Conservation (phyloP, 140 eudicot species). For the Flaveria floridana region DNA sequence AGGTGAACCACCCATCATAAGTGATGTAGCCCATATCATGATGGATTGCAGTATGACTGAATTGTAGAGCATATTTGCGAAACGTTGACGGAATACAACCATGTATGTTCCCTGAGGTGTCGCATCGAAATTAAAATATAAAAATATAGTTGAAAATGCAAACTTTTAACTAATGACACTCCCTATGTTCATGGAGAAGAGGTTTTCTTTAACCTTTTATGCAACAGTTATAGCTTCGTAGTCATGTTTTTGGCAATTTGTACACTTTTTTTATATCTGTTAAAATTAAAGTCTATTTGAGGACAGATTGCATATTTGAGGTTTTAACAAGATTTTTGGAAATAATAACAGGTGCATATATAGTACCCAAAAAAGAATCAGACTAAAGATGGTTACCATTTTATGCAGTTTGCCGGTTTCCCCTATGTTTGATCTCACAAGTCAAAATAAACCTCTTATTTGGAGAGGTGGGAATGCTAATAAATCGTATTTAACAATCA, state of each 20-base stretch:
- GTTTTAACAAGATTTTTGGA: not conserved
- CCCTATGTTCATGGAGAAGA: not conserved
- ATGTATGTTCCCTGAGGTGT: constrained; percentile 77
- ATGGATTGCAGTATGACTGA: constrained; percentile 77
- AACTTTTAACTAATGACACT: not conserved
- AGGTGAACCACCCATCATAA: constrained; percentile 75
- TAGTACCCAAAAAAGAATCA: not conserved
- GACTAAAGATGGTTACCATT: not conserved
- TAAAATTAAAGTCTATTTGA: not conserved
- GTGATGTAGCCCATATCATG: constrained; percentile 67
- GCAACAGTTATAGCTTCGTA: not conserved
- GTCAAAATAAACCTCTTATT: not conserved
- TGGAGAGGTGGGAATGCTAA: not conserved
- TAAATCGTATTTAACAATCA: constrained; percentile 2
- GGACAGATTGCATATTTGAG: not conserved
- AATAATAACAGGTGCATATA: not conserved
- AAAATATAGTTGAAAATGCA: not conserved
- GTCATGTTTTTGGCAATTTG: not conserved
- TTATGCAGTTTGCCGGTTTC: not conserved
- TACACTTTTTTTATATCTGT: not conserved
- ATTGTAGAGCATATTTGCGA: constrained; percentile 75
- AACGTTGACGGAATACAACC: constrained; percentile 66
- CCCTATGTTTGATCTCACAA: not conserved
- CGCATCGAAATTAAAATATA: constrained; percentile 7
- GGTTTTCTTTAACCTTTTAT: not conserved